Evolutionary conservation across 176 grass and related monocot species (phyloP).

Genomic region (Tillandsia fasciculata): DNA sequence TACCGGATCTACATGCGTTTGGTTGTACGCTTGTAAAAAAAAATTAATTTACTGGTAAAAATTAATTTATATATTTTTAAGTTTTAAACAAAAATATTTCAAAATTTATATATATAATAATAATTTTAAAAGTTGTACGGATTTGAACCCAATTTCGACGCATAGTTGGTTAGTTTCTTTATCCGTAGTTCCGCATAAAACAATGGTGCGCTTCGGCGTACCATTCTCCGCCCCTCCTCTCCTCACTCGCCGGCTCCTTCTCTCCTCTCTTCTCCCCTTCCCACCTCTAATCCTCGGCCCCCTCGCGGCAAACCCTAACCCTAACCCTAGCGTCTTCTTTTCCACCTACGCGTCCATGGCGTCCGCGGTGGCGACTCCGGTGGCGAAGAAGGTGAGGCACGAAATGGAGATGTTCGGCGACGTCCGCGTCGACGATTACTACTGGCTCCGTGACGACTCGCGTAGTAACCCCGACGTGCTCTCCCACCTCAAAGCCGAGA

Average conservation of each 20-base stretch:
- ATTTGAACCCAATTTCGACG: too few relatives aligned
- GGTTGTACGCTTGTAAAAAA: too few relatives aligned
- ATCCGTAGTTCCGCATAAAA: too few relatives aligned
- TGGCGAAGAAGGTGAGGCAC: conserved; percentile 52
- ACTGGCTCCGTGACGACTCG: conserved; percentile 88
- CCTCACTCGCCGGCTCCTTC: background rate
- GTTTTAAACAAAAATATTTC: too few relatives aligned
- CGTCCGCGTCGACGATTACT: conserved; percentile 72
- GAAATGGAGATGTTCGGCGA: conserved; percentile 63
- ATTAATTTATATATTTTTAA: too few relatives aligned
- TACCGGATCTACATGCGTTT: too few relatives aligned
- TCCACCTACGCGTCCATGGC: conserved; percentile 14
- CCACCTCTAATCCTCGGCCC: background rate
- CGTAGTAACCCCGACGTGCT: conserved; percentile 55
- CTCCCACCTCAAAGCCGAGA: conserved; percentile 67
- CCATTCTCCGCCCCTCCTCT: background rate
- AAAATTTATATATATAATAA: too few relatives aligned
- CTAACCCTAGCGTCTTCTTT: conserved; percentile 10
- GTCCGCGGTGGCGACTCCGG: conserved; percentile 31
- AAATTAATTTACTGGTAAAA: too few relatives aligned
- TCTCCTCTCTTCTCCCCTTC: conserved; percentile 4
- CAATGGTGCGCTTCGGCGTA: too few relatives aligned
- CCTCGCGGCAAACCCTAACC: background rate
- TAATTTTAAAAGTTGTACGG: too few relatives aligned
- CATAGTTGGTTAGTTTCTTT: too few relatives aligned